These are phyloP conservation scores for Amorphotheca resinae DNA, from an alignment of 495 filamentous ascomycete species.

Conservation along the genomic window DNA sequence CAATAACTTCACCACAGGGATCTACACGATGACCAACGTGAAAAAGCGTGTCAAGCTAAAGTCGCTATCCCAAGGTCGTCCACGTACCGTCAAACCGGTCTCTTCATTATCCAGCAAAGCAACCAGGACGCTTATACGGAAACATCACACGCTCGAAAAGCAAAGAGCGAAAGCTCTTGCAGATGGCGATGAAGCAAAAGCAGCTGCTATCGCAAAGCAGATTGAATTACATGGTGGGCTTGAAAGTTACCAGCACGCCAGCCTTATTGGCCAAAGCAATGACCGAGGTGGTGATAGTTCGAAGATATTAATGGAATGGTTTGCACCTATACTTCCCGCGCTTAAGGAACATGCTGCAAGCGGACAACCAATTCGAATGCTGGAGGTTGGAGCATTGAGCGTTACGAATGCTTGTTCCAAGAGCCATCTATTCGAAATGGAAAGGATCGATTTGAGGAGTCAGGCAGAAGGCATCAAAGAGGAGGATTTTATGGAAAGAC, in stretches of 20 bases:
- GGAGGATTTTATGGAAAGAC: constrained; percentile 91
- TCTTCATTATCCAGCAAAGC: constrained; percentile 63
- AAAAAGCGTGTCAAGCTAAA: constrained; percentile 28
- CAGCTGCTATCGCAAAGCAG: constrained; percentile 39
- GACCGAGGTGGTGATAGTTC: constrained; percentile 88
- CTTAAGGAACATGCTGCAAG: constrained; percentile 17
- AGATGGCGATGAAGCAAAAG: constrained; percentile 49
- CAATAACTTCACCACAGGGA: background rate
- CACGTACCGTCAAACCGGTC: constrained; percentile 36
- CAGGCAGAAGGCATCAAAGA: constrained; percentile 66
- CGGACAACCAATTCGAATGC: constrained; percentile 38
- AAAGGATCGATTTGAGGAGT: constrained; percentile 83
- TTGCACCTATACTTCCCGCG: constrained; percentile 34
- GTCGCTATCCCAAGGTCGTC: constrained; percentile 56
- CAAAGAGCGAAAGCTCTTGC: constrained; percentile 51
- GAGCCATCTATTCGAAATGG: constrained; percentile 55
- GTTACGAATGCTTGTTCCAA: constrained; percentile 72
- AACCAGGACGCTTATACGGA: constrained; percentile 69
- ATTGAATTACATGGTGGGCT: constrained; percentile 67
- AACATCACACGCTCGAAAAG: constrained; percentile 78
- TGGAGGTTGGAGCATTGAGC: constrained; percentile 86
- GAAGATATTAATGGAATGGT: constrained; percentile 75
- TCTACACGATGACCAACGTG: constrained; percentile 27
- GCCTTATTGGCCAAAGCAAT: constrained; percentile 70
- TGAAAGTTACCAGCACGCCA: constrained; percentile 75